Evolutionary conservation across 2,329 filamentous ascomycete species (phyloP), one percentile per base, ranked within the genome.

Genomic region (Xylariaceae sp.): DNA sequence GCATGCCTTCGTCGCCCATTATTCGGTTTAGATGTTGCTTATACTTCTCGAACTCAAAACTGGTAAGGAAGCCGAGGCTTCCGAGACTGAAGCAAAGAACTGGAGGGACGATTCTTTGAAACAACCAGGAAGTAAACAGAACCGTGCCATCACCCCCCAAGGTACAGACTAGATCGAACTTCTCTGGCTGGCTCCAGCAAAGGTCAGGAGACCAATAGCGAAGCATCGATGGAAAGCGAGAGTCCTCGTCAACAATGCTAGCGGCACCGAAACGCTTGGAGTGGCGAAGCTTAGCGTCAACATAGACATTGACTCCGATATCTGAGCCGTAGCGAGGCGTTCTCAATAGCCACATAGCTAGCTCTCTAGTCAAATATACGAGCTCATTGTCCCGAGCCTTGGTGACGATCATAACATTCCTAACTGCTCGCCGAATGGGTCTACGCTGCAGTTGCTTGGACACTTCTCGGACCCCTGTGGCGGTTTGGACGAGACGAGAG

Each of bases 391-490:
- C 95, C 62, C 95, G 87, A 19, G 95, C 95, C 76, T 98, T 99
- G 60, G 95, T 99, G 63, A 99, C 91, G 69, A 99, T 96, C 95
- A 99, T 98, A 69, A 99, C 86, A 73, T 92, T 97, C 70, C 86
- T 87, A 43, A 99, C 93, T 9, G 93, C 93, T 65, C 93, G 88
- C 76, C 91, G 95, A 75, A 98, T 92, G 19, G 95, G 94, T 36
- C 92, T 86, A 53, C 94, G 87, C 77, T 96, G 94, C 56, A 99
- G 82, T 76, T 98, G 95, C 75, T 96, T 94, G 14, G 92, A 96
- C 11, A 99, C 93, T 76, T 99, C 95, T 50, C 95, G 87, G 17
- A 99, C 95, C 43, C 92, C 91, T 0, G 92, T 96, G 47, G 95
- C 95, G 0, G 95, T 99, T 78, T 97, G 94, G 69, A 97, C 91